These are phyloP conservation scores for Urostyla sp. DNA, from an alignment of 73 alveolate genomes.

Conservation along the genomic window DNA sequence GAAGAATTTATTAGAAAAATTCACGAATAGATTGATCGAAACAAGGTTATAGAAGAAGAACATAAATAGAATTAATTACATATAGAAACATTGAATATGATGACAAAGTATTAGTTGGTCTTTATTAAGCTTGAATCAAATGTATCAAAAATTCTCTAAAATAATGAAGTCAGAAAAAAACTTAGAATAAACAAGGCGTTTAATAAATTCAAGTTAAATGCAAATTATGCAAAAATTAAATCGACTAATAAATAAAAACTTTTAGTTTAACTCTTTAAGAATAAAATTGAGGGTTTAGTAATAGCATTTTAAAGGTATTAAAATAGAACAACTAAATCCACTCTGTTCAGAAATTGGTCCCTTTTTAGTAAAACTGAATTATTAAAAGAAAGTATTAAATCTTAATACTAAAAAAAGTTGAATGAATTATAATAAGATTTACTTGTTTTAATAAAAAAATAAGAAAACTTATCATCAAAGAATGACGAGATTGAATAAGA, in stretches of 20 bases:
- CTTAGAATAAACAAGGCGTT: constrained; percentile 49
- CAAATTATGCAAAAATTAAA: not conserved
- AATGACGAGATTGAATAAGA: constrained; percentile 34
- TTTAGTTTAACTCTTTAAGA: not conserved
- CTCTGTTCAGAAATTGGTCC: not conserved
- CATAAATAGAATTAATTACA: constrained; percentile 53
- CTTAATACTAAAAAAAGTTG: constrained; percentile 3
- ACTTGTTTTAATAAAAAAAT: not conserved
- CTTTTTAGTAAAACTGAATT: not conserved
- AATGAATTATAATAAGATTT: constrained; percentile 18
- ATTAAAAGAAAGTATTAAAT: not conserved
- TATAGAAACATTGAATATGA: constrained; percentile 68
- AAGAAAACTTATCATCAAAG: not conserved
- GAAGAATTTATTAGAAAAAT: constrained; percentile 4
- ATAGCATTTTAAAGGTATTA: constrained; percentile 11
- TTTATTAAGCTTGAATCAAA: constrained; percentile 58
- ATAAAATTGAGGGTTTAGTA: not conserved
- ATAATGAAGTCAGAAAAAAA: constrained; percentile 25
- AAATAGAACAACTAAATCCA: not conserved
- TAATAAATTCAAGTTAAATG: not conserved
- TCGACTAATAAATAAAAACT: not conserved
- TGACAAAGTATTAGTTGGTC: constrained; percentile 70
- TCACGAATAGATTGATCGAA: constrained; percentile 18
- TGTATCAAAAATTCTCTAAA: constrained; percentile 20
- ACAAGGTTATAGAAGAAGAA: constrained; percentile 37